A percentile compares a stretch with the other conserved stretches of the same genome.
Conservation (phyloP, 164 flowering plant species). For the Hamamelis virginiana region DNA sequence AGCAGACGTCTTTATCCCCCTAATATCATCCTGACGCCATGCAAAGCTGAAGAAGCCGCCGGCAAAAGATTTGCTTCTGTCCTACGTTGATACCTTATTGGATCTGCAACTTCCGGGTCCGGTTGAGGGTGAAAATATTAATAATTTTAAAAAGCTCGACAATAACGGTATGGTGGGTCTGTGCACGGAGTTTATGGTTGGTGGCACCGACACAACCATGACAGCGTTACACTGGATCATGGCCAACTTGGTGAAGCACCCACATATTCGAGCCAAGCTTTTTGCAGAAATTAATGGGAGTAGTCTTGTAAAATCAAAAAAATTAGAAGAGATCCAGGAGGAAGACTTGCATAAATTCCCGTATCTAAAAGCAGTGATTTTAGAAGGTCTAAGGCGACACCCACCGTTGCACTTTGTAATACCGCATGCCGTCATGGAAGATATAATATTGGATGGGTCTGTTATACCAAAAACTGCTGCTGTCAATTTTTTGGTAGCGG, state of each 20-base stretch:
- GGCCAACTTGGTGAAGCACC: slow-evolving; percentile 45
- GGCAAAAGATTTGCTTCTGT: no score
- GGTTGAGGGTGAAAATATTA: slow-evolving; percentile 13
- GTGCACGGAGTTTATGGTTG: slow-evolving; percentile 33
- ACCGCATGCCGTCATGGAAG: slow-evolving; percentile 36
- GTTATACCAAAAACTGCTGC: slow-evolving; percentile 28
- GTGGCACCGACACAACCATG: slow-evolving; percentile 30
- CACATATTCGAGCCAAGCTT: slow-evolving; percentile 27
- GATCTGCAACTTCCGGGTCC: slow-evolving; percentile 18
- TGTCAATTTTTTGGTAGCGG: slow-evolving; percentile 36
- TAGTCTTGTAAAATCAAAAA: slow-evolving; percentile 8
- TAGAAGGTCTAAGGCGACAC: no score
- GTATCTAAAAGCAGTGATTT: no score
- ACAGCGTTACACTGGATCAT: slow-evolving; percentile 31
- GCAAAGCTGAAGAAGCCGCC: neutral
- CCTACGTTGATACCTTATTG: slow-evolving; percentile 14
- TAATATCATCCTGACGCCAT: no score
- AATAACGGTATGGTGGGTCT: no score
- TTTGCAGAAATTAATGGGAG: no score
- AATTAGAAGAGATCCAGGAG: slow-evolving; percentile 20
- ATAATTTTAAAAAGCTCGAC: no score
- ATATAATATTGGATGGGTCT: slow-evolving; percentile 22
- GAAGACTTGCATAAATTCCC: slow-evolving; percentile 33
- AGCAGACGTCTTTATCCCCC: no score
- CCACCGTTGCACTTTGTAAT: slow-evolving; percentile 36